Evolutionary conservation across 2,329 filamentous ascomycete species (phyloP).

Genomic region (Aspergillus thermomutatus): DNA sequence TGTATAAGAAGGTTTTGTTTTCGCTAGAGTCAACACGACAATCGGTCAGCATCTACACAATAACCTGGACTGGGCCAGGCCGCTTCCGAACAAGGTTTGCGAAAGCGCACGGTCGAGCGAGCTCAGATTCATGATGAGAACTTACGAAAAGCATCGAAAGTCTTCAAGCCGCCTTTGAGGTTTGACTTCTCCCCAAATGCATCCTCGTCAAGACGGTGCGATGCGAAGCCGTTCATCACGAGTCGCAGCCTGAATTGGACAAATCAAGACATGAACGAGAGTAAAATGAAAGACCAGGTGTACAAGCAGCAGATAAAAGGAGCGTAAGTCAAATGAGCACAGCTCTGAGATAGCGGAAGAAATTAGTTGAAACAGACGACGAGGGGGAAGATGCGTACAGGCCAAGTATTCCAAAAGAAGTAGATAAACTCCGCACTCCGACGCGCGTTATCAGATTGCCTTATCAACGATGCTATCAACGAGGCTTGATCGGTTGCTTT

Average conservation of each 20-base stretch:
- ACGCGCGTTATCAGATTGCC: constrained; percentile 6
- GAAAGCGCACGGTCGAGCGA: background rate
- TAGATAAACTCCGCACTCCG: background rate
- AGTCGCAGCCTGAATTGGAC: constrained; percentile 16
- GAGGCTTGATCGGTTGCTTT: background rate
- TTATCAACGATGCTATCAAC: background rate
- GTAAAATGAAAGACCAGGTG: constrained; percentile 1
- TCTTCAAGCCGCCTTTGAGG: constrained; percentile 58
- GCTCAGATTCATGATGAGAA: constrained; percentile 14
- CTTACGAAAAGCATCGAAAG: constrained; percentile 97
- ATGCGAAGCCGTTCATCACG: constrained; percentile 75
- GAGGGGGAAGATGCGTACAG: background rate
- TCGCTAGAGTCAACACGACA: constrained; percentile 57
- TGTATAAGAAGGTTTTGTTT: constrained; percentile 92
- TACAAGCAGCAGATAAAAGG: background rate
- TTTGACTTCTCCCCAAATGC: constrained; percentile 71
- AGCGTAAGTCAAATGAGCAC: background rate
- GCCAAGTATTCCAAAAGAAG: constrained; percentile 18
- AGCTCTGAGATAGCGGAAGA: background rate
- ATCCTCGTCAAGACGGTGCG: constrained; percentile 70
- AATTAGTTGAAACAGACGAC: constrained; percentile 4
- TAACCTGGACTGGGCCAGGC: background rate
- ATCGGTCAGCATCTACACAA: constrained; percentile 3
- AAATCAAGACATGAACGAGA: constrained; percentile 26
- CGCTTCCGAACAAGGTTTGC: background rate